Evolutionary conservation across 371 early-diverging fungal genomes (phyloP).

Genomic region (Circinella umbellata): DNA sequence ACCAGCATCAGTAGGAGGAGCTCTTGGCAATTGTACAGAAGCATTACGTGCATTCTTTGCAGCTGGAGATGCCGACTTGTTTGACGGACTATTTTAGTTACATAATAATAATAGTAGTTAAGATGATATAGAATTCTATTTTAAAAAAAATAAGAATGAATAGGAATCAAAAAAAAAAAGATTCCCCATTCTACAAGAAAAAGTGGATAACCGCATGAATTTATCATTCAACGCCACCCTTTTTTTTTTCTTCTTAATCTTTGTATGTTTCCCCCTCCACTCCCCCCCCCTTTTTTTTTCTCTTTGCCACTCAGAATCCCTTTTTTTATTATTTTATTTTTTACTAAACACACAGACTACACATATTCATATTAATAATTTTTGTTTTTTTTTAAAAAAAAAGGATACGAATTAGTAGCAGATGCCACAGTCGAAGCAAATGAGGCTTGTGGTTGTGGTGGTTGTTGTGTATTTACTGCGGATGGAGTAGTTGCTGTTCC

Average conservation of each 20-base stretch:
- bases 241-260: background rate
- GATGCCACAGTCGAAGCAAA: slow-evolving; percentile 38
- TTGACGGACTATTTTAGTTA: slow-evolving; percentile 16
- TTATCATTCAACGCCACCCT: background rate
- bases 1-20: slow-evolving; percentile 46
- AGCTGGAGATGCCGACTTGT: slow-evolving; percentile 19
- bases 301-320: too few species aligned
- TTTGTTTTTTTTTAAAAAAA: too few species aligned
- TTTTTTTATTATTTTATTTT: too few species aligned
- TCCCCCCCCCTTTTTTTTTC: background rate
- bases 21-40: slow-evolving; percentile 50
- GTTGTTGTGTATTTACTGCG: slow-evolving; percentile 28
- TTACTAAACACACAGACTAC: too few species aligned
- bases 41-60: slow-evolving; percentile 28
- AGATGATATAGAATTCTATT: slow-evolving; percentile 10
- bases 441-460: slow-evolving; percentile 25
- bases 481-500: background rate
- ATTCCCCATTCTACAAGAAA: too few species aligned
- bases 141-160: too few species aligned
- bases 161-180: too few species aligned
- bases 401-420: slow-evolving; percentile 30
- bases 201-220: too few species aligned
- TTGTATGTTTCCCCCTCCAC: too few species aligned
- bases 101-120: slow-evolving; percentile 7
- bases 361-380: too few species aligned